A percentile compares a stretch with the other conserved stretches of the same genome.
phyloP scores from a whole-genome alignment of 2,329 filamentous ascomycete genomes.

The Cucurbitaria berberidis region DNA sequence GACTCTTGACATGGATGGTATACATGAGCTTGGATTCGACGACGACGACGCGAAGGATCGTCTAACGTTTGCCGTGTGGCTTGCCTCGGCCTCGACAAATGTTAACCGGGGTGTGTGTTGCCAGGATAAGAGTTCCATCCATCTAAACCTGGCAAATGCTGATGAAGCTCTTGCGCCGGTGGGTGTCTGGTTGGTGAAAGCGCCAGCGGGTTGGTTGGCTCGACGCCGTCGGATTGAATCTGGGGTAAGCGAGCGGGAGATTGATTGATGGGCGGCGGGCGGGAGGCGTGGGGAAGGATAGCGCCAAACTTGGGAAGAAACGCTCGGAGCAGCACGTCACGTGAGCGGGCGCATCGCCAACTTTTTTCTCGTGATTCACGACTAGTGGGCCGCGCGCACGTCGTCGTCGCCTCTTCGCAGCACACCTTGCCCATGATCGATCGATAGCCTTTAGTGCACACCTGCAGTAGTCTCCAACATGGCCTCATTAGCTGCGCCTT shows the following conservation, averaged over 20 bases:
- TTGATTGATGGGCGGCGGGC: neutral
- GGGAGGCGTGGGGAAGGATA: neutral
- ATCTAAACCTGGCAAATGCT: too few relatives aligned
- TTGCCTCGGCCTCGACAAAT: conserved; percentile 6
- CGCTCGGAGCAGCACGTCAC: conserved; percentile 1
- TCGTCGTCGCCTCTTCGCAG: conserved; percentile 3
- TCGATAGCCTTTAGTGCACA: conserved; percentile 16
- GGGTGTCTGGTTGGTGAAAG: too few relatives aligned
- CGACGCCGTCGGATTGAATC: neutral
- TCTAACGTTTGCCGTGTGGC: conserved; percentile 20
- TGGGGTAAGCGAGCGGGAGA: neutral
- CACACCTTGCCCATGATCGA: conserved; percentile 29
- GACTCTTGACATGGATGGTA: neutral
- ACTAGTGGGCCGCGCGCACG: neutral
- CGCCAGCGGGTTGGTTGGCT: too few relatives aligned
- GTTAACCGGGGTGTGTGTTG: conserved; percentile 10
- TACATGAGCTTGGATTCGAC: neutral
- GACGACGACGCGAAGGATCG: conserved; percentile 1
- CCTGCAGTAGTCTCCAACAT: conserved; percentile 19
- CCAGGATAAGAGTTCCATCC: too few relatives aligned
- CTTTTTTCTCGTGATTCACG: conserved; percentile 1
- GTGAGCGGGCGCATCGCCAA: conserved; percentile 2
- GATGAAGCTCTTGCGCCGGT: too few relatives aligned
- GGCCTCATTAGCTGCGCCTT: conserved; percentile 28
- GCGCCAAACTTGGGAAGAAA: neutral